Evolutionary conservation across 768 basidiomycete species (phyloP).

Genomic region (Calocera viscosa): DNA sequence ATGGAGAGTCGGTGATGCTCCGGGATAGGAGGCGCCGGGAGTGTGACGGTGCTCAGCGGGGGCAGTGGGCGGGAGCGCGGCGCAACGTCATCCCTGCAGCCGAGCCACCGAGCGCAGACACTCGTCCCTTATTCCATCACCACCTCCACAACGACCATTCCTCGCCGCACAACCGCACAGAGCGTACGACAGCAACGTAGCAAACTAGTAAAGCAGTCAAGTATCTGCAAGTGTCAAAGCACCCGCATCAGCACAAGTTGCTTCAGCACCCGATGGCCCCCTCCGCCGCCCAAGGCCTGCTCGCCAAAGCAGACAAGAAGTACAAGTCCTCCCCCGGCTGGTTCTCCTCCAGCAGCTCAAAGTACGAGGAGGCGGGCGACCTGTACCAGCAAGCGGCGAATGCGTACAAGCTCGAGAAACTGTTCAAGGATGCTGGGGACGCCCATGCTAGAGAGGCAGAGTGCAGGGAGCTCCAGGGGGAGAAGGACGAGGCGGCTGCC

Average conservation of each 20-base stretch:
- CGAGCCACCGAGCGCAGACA: too few species aligned
- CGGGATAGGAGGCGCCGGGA: too few species aligned
- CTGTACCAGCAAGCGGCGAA: slow-evolving; percentile 92
- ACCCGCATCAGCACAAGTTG: background rate
- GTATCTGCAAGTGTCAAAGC: too few species aligned
- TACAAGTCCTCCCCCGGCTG: slow-evolving; percentile 31
- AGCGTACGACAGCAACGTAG: too few species aligned
- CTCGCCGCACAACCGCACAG: too few species aligned
- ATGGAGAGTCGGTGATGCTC: too few species aligned
- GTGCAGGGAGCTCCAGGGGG: slow-evolving; percentile 77
- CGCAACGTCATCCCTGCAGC: too few species aligned
- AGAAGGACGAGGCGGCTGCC: slow-evolving; percentile 88
- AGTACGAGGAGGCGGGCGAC: slow-evolving; percentile 92
- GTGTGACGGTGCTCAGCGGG: too few species aligned
- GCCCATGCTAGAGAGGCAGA: slow-evolving; percentile 89
- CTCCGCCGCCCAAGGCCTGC: slow-evolving; percentile 12
- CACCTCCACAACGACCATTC: too few species aligned
- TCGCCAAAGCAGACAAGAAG: slow-evolving; percentile 16
- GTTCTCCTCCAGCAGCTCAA: slow-evolving; percentile 73
- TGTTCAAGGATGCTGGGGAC: slow-evolving; percentile 84
- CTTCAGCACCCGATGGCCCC: background rate
- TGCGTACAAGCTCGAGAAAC: slow-evolving; percentile 80
- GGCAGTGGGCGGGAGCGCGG: too few species aligned
- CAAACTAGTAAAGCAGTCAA: too few species aligned
- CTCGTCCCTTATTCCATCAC: too few species aligned